Percentiles rank a stretch among this genome's conserved stretches.
Conservation (phyloP, 768 basidiomycete species). For the Phallus indusiatus region DNA sequence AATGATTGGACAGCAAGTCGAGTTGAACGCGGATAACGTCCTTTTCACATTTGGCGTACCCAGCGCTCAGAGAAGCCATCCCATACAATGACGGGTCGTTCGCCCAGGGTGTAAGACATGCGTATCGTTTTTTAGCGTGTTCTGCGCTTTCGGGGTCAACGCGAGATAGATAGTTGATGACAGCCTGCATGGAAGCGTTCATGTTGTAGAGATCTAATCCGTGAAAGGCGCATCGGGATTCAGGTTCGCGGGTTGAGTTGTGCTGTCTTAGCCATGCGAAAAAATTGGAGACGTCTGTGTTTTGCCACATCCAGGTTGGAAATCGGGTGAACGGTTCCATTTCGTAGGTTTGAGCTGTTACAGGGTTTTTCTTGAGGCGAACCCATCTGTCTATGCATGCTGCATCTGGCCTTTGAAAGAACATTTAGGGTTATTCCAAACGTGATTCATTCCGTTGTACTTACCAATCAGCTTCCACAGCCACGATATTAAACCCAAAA, state of each 20-base stretch:
- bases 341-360: background rate
- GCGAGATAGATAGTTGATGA: conserved; percentile 18
- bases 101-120: background rate
- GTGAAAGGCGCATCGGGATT: conserved; percentile 17
- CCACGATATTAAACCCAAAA: conserved; percentile 21
- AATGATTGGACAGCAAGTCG: conserved; percentile 14
- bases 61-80: conserved; percentile 3
- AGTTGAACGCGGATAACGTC: conserved; percentile 19
- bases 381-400: conserved; percentile 19
- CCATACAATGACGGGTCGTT: conserved; percentile 5
- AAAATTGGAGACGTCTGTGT: conserved; percentile 20
- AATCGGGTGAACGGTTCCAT: conserved; percentile 13
- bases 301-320: conserved; percentile 26
- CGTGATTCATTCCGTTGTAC: background rate
- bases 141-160: conserved; percentile 20
- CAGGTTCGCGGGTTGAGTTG: conserved; percentile 13
- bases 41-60: conserved; percentile 16
- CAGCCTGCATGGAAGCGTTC: conserved; percentile 17
- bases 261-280: conserved; percentile 16
- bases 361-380: background rate
- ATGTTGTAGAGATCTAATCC: conserved; percentile 23
- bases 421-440: background rate
- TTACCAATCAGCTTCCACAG: conserved; percentile 22
- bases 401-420: conserved; percentile 18
- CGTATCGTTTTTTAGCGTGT: conserved; percentile 18